Evolutionary conservation across 441 rosid genomes (phyloP).

Genomic region (Populus hybrid): DNA sequence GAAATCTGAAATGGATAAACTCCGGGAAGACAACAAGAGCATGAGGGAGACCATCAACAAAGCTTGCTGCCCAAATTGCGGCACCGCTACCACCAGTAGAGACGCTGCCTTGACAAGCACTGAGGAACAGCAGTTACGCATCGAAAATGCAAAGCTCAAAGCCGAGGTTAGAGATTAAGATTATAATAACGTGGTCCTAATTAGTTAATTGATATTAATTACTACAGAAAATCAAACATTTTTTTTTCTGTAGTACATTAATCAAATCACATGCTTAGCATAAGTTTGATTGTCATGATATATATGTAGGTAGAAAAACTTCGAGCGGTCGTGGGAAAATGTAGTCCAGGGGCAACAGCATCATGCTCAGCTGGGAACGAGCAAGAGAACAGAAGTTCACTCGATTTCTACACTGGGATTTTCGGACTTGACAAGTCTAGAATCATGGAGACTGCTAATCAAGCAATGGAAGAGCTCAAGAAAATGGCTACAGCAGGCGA

Average conservation of each 20-base stretch:
- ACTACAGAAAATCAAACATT: background rate
- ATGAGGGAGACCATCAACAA: conserved; percentile 81
- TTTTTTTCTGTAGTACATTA: no score
- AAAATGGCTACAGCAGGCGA: conserved; percentile 75
- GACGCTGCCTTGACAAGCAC: conserved; percentile 35
- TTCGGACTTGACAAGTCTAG: conserved; percentile 81
- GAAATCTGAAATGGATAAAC: conserved; percentile 82
- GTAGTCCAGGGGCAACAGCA: conserved; percentile 47
- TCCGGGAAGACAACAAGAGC: conserved; percentile 74
- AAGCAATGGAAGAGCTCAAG: conserved; percentile 74
- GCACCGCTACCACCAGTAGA: conserved; percentile 52
- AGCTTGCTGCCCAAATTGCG: conserved; percentile 87
- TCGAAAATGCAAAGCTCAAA: conserved; percentile 86
- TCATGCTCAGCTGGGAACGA: conserved; percentile 68
- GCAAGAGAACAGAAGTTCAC: conserved; percentile 59
- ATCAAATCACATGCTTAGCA: background rate
- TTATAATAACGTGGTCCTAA: background rate
- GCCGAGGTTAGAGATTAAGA: conserved; percentile 42
- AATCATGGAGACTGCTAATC: conserved; percentile 67
- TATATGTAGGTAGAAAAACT: conserved; percentile 54
- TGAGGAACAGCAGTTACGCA: conserved; percentile 68
- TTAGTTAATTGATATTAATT: no score
- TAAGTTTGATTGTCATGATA: background rate
- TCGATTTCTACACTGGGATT: conserved; percentile 73
- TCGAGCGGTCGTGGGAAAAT: conserved; percentile 54